Evolutionary conservation across 352 stramenopile genomes (phyloP).

Genomic region (Pythium dissotocum): DNA sequence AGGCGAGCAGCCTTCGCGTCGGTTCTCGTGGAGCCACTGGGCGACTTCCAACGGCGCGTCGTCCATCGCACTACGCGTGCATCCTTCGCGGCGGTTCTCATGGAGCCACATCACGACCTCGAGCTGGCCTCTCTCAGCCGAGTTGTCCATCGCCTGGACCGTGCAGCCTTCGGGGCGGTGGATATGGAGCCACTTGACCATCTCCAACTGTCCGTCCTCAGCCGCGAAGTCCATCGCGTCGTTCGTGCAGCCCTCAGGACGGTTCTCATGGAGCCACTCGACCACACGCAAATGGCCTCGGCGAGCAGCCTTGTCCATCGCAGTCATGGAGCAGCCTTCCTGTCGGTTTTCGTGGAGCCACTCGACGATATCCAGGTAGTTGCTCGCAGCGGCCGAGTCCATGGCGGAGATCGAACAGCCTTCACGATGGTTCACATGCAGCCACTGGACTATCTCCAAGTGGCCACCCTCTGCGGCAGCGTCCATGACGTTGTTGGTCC

Average conservation of each 20-base stretch:
- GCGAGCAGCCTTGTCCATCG: constrained; percentile 30
- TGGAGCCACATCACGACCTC: constrained; percentile 36
- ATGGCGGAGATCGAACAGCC: constrained; percentile 31
- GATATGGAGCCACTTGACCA: constrained; percentile 35
- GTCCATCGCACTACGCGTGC: constrained; percentile 30
- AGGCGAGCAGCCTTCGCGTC: constrained; percentile 25
- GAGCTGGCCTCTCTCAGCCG: constrained; percentile 25
- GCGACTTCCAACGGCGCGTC: constrained; percentile 29
- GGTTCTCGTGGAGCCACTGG: constrained; percentile 31
- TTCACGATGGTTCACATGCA: constrained; percentile 28
- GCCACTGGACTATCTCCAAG: constrained; percentile 31
- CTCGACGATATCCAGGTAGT: constrained; percentile 30
- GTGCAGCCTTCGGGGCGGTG: constrained; percentile 32
- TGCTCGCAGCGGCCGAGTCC: constrained; percentile 22
- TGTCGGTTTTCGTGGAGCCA: constrained; percentile 34
- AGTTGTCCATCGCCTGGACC: constrained; percentile 33
- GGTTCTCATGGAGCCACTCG: constrained; percentile 32
- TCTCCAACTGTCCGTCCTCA: constrained; percentile 20
- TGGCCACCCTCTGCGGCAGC: constrained; percentile 26
- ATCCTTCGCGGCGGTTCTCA: constrained; percentile 30
- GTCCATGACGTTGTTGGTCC: constrained; percentile 30
- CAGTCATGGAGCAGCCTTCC: constrained; percentile 34
- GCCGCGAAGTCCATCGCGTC: constrained; percentile 33
- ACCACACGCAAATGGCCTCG: constrained; percentile 30
- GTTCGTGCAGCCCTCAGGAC: constrained; percentile 30